These are phyloP conservation scores for Rhynchosporium agropyri DNA, from an alignment of 2,329 filamentous ascomycete species.

Conservation along the genomic window DNA sequence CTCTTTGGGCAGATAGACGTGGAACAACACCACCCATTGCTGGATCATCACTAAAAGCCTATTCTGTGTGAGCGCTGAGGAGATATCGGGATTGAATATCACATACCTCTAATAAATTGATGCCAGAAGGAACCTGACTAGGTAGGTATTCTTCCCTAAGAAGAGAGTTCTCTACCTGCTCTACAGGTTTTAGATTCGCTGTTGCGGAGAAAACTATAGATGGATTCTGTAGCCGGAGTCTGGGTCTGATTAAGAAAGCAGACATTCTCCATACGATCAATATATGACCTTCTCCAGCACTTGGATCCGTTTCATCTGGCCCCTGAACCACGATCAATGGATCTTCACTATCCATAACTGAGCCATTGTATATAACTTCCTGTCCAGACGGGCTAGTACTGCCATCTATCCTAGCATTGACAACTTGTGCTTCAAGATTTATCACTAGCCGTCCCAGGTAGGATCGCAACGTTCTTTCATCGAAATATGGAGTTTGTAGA, in stretches of 20 bases:
- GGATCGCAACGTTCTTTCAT: slow-evolving; percentile 58
- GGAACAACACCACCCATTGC: slow-evolving; percentile 61
- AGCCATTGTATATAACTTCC: slow-evolving; percentile 63
- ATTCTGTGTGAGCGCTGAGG: slow-evolving; percentile 10
- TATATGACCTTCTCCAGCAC: slow-evolving; percentile 45
- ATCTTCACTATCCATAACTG: slow-evolving; percentile 52
- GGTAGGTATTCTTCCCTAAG: slow-evolving; percentile 65
- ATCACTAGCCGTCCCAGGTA: slow-evolving; percentile 66
- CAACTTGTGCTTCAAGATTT: slow-evolving; percentile 66
- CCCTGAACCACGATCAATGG: slow-evolving; percentile 51
- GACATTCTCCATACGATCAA: slow-evolving; percentile 63
- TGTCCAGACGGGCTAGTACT: slow-evolving; percentile 49
- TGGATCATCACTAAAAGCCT: slow-evolving; percentile 67
- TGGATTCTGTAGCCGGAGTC: slow-evolving; percentile 67
- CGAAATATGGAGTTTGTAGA: slow-evolving; percentile 63
- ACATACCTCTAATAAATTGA: slow-evolving; percentile 69
- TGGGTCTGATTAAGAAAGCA: slow-evolving; percentile 59
- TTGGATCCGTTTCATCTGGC: slow-evolving; percentile 46
- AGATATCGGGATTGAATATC: neutral
- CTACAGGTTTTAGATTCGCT: slow-evolving; percentile 60
- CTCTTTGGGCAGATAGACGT: slow-evolving; percentile 70
- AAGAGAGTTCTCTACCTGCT: slow-evolving; percentile 47
- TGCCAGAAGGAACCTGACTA: slow-evolving; percentile 67
- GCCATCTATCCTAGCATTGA: slow-evolving; percentile 57
- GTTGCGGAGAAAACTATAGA: slow-evolving; percentile 66